A percentile compares a stretch with the other conserved stretches of the same genome.
Evolutionary conservation across 2,329 filamentous ascomycete genomes (phyloP).

Genomic region (Teratosphaeria zuluensis): DNA sequence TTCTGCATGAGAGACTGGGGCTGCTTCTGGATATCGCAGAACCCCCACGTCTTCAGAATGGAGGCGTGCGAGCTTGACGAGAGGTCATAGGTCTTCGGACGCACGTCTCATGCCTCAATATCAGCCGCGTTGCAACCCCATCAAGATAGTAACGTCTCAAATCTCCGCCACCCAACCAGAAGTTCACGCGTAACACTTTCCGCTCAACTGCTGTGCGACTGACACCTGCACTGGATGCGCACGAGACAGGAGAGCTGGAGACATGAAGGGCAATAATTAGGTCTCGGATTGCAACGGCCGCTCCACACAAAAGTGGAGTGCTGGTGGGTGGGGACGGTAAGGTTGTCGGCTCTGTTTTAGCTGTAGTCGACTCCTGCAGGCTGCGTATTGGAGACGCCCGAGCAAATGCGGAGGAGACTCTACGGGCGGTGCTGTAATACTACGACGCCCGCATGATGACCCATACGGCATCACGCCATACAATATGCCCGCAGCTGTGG

Average conservation of each 20-base stretch:
- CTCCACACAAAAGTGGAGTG: not conserved
- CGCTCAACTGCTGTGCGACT: not conserved
- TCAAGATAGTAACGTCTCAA: not conserved
- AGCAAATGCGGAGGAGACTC: not conserved
- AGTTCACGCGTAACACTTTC: not conserved
- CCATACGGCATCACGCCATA: not conserved
- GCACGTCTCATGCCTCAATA: not conserved
- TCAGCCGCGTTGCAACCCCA: not conserved
- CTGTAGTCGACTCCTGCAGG: not conserved
- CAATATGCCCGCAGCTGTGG: not conserved
- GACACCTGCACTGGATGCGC: not conserved
- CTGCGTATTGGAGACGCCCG: not conserved
- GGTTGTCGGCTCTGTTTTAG: not conserved
- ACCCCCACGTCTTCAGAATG: not conserved
- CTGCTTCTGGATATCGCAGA: not conserved
- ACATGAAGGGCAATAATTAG: not conserved
- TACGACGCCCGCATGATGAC: not conserved
- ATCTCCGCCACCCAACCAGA: not conserved
- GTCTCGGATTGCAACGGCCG: not conserved
- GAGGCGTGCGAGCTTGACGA: not conserved
- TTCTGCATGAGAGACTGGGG: not conserved
- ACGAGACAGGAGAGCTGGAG: not conserved
- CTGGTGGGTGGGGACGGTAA: not conserved
- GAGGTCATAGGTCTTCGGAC: not conserved
- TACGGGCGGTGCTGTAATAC: not conserved